Base-by-base conservation (phyloP, 441 rosid genomes). In the Populus tomentosa region DNA sequence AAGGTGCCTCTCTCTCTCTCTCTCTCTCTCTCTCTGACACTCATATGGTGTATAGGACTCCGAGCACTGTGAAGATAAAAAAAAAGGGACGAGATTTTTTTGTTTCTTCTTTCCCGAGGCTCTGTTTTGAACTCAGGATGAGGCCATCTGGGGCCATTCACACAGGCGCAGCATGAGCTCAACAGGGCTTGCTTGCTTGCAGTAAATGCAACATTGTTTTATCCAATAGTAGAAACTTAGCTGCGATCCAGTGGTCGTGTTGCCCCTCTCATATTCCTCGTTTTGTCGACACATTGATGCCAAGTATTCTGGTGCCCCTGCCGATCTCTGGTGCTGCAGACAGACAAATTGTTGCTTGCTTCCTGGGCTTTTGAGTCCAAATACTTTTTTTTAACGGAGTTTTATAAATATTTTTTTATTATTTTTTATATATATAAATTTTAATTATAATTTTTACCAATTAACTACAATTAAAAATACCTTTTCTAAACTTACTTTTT, bases 31-130 rank as follows among this genome's bases (percentile, higher is more conserved):
- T 62, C 66, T 20, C 24, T n/a, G 10, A 20, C 24, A 24, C 21
- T 2, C 24, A 8, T 23, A 9, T 9, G 24, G 10, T 8, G 66
- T 20, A 62, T 1, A 62, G 11, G 28, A 63, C 24, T 10, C 67
- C 46, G 84, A 82, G 71, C 78, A 77, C 80, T 77, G 56, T 46
- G 72, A 74, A 62, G 77, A 63, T 9, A 63, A 9, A 26, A 7
- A 7, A 18, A 24, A 71, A 81, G 77, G 30, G 85, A 80, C 86
- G 81, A 83, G 5, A 9, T 24, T 63, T 63, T 10, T 63, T 9
- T 63, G 3, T 10, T 23, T 63, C 32, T 63, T 63, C 67, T 63
- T 63, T 63, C 67, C 67, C 67, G 67, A 21, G 67, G 9, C 67
- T 3, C 5, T 62, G 28, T 63, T 63, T 9, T 63, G 0, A n/a